Evolutionary conservation across 768 basidiomycete genomes (phyloP).

Genomic region (Xerocomellus chrysenteron): DNA sequence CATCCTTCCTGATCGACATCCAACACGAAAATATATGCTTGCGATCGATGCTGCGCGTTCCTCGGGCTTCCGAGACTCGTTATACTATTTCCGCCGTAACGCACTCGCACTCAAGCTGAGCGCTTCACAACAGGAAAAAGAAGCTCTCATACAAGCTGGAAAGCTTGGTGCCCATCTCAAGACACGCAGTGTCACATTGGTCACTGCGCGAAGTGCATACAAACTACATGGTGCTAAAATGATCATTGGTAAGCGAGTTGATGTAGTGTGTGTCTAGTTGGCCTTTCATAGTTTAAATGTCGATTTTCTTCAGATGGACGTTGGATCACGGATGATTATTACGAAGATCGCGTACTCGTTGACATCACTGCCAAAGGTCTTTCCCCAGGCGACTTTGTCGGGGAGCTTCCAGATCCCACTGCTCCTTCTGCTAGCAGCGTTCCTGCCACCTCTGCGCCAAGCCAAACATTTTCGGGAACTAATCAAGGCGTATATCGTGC

Average conservation of each 20-base stretch:
- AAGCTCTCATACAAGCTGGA: conserved; percentile 84
- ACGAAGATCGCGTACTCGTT: conserved; percentile 78
- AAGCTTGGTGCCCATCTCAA: conserved; percentile 87
- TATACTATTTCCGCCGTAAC: conserved; percentile 97
- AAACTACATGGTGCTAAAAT: conserved; percentile 93
- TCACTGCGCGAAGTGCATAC: conserved; percentile 89
- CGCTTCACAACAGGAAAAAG: conserved; percentile 88
- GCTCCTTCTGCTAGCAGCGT: conserved; percentile 45
- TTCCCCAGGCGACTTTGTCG: conserved; percentile 79
- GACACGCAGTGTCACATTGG: conserved; percentile 89
- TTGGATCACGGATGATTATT: conserved; percentile 96
- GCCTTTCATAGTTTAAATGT: not conserved
- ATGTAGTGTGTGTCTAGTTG: not conserved
- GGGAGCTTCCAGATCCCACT: conserved; percentile 77
- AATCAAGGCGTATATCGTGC: conserved; percentile 79
- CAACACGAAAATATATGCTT: conserved; percentile 86
- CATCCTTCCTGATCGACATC: conserved; percentile 78
- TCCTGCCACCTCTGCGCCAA: conserved; percentile 33
- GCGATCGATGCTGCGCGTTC: conserved; percentile 97
- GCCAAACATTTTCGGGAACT: conserved; percentile 42
- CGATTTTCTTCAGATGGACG: conserved; percentile 61
- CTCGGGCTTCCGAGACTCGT: conserved; percentile 93
- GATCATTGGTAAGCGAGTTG: conserved; percentile 62
- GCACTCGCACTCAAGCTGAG: conserved; percentile 87
- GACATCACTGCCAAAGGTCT: conserved; percentile 81